A percentile compares a stretch with the other conserved stretches of the same genome.
Evolutionary conservation across 257 asterid genomes (phyloP).

Genomic region (Lycium barbarum): DNA sequence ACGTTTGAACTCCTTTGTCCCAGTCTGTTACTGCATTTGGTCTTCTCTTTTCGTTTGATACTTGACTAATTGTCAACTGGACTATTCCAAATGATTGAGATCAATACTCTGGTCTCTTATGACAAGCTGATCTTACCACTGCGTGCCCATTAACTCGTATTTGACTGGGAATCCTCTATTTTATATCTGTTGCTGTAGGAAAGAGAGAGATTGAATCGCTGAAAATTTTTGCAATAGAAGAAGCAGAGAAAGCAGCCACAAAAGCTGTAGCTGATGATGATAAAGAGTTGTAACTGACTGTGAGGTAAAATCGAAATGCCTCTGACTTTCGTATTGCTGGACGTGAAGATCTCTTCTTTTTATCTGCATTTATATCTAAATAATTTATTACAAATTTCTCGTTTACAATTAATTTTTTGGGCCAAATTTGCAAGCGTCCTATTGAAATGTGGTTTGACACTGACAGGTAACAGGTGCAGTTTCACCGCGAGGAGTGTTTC

Average conservation of each 20-base stretch:
- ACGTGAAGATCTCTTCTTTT: not conserved
- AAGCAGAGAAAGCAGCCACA: constrained; percentile 70
- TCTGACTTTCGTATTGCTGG: not conserved
- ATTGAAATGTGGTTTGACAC: not conserved
- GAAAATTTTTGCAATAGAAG: constrained; percentile 69
- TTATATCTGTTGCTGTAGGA: constrained; percentile 46
- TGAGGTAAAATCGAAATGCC: constrained; percentile 37
- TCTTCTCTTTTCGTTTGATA: not conserved
- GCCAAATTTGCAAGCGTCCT: not conserved
- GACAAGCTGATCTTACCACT: not conserved
- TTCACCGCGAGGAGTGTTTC: not conserved
- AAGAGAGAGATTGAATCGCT: constrained; percentile 70
- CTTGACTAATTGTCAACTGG: not conserved
- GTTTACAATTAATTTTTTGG: too few relatives aligned
- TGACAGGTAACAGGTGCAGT: constrained; percentile 4
- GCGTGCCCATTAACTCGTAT: not conserved
- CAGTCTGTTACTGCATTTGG: not conserved
- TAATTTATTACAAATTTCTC: not conserved
- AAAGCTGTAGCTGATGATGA: constrained; percentile 57
- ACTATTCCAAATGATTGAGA: not conserved
- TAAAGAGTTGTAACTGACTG: constrained; percentile 56
- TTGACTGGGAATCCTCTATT: constrained; percentile 20
- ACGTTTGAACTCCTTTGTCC: not conserved
- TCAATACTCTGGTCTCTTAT: not conserved
- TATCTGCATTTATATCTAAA: not conserved